A percentile compares a stretch with the other conserved stretches of the same genome.
Evolutionary conservation across 2,329 filamentous ascomycete genomes (phyloP).

Genomic region (Pseudophaeomoniella oleicola): DNA sequence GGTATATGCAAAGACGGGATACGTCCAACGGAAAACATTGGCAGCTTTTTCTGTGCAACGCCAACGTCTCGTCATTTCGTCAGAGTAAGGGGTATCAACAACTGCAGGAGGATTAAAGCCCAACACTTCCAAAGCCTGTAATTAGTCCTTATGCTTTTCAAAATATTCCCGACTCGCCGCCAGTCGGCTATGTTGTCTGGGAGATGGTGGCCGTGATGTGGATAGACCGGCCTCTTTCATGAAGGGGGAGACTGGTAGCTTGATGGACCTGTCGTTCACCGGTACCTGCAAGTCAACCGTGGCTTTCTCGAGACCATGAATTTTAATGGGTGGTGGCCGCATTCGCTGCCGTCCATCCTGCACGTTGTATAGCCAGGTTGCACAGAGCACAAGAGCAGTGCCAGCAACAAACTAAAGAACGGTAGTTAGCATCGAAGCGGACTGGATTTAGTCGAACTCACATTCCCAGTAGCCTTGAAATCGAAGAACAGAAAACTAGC

Average conservation of each 20-base stretch:
- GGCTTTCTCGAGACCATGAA: conserved; percentile 65
- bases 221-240: conserved; percentile 32
- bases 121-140: conserved; percentile 1
- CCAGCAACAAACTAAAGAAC: conserved; percentile 60
- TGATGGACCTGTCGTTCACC: conserved; percentile 31
- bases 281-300: conserved; percentile 34
- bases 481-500: conserved; percentile 79
- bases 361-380: conserved; percentile 73
- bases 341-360: conserved; percentile 32
- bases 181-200: conserved; percentile 24
- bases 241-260: conserved; percentile 30
- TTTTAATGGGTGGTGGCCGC: conserved; percentile 35
- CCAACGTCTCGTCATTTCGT: neutral
- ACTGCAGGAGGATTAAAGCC: neutral
- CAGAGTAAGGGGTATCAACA: no score
- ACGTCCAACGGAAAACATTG: neutral
- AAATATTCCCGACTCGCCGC: conserved; percentile 23
- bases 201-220: conserved; percentile 34
- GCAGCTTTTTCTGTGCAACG: neutral
- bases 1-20: neutral
- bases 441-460: conserved; percentile 31
- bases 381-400: conserved; percentile 60
- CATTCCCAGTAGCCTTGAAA: conserved; percentile 56
- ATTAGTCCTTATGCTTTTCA: conserved; percentile 16
- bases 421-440: conserved; percentile 4